Evolutionary conservation across 106 monocot genomes (phyloP).

Genomic region (Xerophyta viscosa): DNA sequence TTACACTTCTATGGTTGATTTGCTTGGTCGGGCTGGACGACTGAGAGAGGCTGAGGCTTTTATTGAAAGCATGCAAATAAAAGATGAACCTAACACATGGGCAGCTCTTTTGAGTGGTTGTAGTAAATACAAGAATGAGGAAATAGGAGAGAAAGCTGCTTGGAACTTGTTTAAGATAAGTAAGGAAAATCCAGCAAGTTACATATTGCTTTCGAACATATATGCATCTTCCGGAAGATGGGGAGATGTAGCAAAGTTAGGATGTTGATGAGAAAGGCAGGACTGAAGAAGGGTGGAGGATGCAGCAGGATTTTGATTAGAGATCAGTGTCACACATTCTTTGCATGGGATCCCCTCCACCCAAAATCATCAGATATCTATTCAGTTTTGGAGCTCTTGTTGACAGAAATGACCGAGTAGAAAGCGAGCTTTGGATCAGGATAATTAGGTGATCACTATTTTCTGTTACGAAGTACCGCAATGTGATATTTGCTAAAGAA

Average conservation of each 20-base stretch:
- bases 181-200: slow-evolving; percentile 27
- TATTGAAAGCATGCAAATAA: slow-evolving; percentile 24
- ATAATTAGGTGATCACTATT: too few species aligned
- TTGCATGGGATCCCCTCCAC: slow-evolving; percentile 37
- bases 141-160: slow-evolving; percentile 43
- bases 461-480: too few species aligned
- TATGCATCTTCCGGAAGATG: slow-evolving; percentile 42
- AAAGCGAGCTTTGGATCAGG: too few species aligned
- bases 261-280: slow-evolving; percentile 27
- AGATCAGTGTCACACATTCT: slow-evolving; percentile 31
- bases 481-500: too few species aligned
- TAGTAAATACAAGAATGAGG: slow-evolving; percentile 19
- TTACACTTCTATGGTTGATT: slow-evolving; percentile 50
- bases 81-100: slow-evolving; percentile 45
- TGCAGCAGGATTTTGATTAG: slow-evolving; percentile 45
- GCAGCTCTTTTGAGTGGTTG: slow-evolving; percentile 50
- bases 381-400: slow-evolving; percentile 33
- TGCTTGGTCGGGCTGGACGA: slow-evolving; percentile 39
- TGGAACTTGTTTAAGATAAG: slow-evolving; percentile 24
- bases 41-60: slow-evolving; percentile 47
- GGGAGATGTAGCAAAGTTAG: slow-evolving; percentile 41
- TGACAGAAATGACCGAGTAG: slow-evolving; percentile 35
- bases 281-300: slow-evolving; percentile 41
- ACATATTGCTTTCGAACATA: slow-evolving; percentile 42
- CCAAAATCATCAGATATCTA: slow-evolving; percentile 29